phyloP scores from a whole-genome alignment of 2,329 filamentous ascomycete genomes.

The Aspergillus tamarii region DNA sequence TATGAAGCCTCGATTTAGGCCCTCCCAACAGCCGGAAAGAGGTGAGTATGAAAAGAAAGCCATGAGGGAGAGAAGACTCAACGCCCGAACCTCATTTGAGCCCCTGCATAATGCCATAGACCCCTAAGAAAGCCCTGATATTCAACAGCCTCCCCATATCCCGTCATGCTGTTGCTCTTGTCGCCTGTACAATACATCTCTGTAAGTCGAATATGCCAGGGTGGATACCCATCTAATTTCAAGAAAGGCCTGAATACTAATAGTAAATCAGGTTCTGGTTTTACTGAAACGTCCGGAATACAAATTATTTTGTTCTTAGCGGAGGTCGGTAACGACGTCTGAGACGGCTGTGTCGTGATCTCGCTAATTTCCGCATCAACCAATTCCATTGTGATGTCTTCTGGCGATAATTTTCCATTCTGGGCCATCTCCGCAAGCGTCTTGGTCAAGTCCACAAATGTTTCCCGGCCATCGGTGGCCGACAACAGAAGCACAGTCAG shows the following conservation, averaged over 20 bases:
- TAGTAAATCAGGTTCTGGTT: slow-evolving; percentile 86
- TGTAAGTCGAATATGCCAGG: slow-evolving; percentile 92
- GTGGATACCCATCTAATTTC: slow-evolving; percentile 87
- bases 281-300: slow-evolving; percentile 53
- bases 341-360: slow-evolving; percentile 44
- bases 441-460: slow-evolving; percentile 91
- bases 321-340: slow-evolving; percentile 14
- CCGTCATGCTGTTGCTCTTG: slow-evolving; percentile 40
- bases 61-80: slow-evolving; percentile 34
- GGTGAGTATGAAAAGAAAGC: background rate
- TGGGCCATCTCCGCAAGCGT: slow-evolving; percentile 96
- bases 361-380: slow-evolving; percentile 84
- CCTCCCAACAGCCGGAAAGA: background rate
- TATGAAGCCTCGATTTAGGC: background rate
- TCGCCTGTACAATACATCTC: slow-evolving; percentile 77
- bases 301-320: background rate
- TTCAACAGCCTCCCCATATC: slow-evolving; percentile 63
- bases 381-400: slow-evolving; percentile 82
- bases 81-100: slow-evolving; percentile 82
- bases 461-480: slow-evolving; percentile 85
- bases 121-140: slow-evolving; percentile 92
- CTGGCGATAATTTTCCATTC: slow-evolving; percentile 75
- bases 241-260: slow-evolving; percentile 84
- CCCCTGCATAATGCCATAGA: slow-evolving; percentile 79
- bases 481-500: slow-evolving; percentile 78